phyloP scores from a whole-genome alignment of 2,329 filamentous ascomycete species.

The Xylariaceae sp. region DNA sequence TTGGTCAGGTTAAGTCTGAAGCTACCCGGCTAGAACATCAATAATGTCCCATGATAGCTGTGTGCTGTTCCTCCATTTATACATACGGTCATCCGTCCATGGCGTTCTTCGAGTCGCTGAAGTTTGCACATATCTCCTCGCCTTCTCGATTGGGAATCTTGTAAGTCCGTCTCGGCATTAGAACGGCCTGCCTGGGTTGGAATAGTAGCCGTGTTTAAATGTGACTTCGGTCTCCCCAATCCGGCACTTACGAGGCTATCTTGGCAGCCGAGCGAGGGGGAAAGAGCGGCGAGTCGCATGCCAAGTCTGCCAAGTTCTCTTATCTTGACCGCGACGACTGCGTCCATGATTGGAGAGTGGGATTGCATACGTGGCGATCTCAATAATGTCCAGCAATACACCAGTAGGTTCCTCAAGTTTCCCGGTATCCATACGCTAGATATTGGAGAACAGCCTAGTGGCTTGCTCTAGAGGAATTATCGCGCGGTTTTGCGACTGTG shows the following conservation, averaged over 20 bases:
- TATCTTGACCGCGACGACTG: slow-evolving; percentile 16
- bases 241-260: slow-evolving; percentile 5
- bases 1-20: not conserved
- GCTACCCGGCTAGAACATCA: not conserved
- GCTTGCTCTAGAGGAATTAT: no score
- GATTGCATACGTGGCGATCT: not conserved
- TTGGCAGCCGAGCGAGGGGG: slow-evolving; percentile 7
- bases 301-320: slow-evolving; percentile 28
- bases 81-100: not conserved
- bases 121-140: not conserved
- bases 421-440: no score
- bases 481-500: no score
- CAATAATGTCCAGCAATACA: not conserved
- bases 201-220: slow-evolving; percentile 16
- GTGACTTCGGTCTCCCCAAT: slow-evolving; percentile 17
- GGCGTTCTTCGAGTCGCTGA: not conserved
- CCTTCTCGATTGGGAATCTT: slow-evolving; percentile 26
- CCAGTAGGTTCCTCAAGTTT: no score
- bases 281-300: not conserved
- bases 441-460: no score
- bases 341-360: not conserved
- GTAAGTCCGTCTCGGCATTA: slow-evolving; percentile 15
- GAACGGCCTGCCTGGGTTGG: slow-evolving; percentile 27
- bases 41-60: not conserved
- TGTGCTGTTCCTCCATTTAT: slow-evolving; percentile 10